phyloP scores from a whole-genome alignment of 2,329 filamentous ascomycete species.

The Apiospora sp. region DNA sequence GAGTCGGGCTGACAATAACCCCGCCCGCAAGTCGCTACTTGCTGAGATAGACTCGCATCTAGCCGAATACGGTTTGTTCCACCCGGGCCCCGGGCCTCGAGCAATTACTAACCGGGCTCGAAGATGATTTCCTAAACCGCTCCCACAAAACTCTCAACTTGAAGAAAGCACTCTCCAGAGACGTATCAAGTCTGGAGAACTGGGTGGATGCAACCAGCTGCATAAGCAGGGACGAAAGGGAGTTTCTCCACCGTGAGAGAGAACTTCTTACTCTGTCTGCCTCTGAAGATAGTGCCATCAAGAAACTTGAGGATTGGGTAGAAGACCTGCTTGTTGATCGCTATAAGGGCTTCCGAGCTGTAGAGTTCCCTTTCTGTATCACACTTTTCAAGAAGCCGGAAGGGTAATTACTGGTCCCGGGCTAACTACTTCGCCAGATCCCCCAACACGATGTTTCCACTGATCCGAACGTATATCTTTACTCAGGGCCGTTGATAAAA shows the following conservation, averaged over 20 bases:
- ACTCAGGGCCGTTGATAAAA: not conserved
- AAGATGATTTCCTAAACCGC: not conserved
- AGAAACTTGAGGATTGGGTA: not conserved
- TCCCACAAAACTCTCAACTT: not conserved
- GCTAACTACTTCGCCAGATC: not conserved
- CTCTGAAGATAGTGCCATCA: not conserved
- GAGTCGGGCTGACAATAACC: not conserved
- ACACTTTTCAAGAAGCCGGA: not conserved
- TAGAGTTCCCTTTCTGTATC: not conserved
- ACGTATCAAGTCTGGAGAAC: not conserved
- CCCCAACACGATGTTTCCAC: too few relatives aligned
- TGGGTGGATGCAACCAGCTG: conserved; percentile 2
- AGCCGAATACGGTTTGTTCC: not conserved
- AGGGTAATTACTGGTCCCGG: too few relatives aligned
- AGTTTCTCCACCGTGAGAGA: not conserved
- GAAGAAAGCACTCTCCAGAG: not conserved
- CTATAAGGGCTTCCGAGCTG: not conserved
- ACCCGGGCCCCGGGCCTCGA: not conserved
- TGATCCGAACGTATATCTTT: too few relatives aligned
- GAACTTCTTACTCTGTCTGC: not conserved
- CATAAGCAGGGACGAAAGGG: not conserved
- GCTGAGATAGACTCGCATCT: not conserved
- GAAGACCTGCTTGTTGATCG: not conserved
- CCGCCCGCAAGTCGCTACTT: not conserved
- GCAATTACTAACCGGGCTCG: not conserved